Percentiles rank a stretch among this genome's conserved stretches.
These are phyloP conservation scores for Russula abietina DNA, from an alignment of 768 basidiomycete species.

Conservation along the genomic window DNA sequence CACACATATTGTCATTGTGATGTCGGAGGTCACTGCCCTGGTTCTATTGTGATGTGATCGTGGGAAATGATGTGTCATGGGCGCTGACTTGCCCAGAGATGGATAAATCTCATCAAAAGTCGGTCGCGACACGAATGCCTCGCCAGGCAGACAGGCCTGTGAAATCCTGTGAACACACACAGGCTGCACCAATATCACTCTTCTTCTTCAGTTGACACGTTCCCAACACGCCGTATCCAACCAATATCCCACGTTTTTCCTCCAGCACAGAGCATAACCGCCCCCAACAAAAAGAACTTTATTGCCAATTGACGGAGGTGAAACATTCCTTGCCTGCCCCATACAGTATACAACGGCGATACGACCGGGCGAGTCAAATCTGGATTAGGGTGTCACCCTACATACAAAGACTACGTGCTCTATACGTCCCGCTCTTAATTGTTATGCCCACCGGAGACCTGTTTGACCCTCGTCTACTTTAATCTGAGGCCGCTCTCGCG, in stretches of 20 bases:
- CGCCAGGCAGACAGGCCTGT: background rate
- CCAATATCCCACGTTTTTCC: background rate
- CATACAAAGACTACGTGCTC: background rate
- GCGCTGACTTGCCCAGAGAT: background rate
- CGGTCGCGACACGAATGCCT: background rate
- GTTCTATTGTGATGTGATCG: background rate
- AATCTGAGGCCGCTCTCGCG: background rate
- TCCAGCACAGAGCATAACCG: background rate
- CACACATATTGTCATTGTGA: no score
- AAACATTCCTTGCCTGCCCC: slow-evolving; percentile 2
- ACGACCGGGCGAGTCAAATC: slow-evolving; percentile 9
- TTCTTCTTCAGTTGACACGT: background rate
- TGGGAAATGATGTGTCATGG: background rate
- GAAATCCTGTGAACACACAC: background rate
- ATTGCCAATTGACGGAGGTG: slow-evolving; percentile 8
- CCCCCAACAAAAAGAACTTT: background rate
- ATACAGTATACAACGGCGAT: background rate
- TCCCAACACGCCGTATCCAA: background rate
- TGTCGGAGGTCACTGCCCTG: no score
- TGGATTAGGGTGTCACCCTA: background rate
- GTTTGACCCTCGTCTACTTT: slow-evolving; percentile 9
- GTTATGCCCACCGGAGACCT: slow-evolving; percentile 11
- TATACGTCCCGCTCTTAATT: slow-evolving; percentile 4
- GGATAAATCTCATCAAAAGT: background rate
- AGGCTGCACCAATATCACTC: background rate